A percentile compares a stretch with the other conserved stretches of the same genome.
Conservation (phyloP, 2,329 filamentous ascomycete species). For the Claviceps sp. region DNA sequence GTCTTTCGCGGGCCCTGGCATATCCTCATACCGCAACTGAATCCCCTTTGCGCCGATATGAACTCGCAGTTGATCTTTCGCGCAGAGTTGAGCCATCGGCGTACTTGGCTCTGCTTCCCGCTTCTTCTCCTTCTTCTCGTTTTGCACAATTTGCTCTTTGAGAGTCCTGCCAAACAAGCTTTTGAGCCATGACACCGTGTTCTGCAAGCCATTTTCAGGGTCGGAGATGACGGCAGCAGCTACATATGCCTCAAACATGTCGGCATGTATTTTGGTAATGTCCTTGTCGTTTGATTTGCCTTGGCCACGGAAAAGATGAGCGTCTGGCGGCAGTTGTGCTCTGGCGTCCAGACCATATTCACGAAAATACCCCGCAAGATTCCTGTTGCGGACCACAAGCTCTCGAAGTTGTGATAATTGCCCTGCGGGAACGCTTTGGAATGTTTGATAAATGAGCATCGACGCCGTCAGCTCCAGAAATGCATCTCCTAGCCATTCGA, state of each 20-base stretch:
- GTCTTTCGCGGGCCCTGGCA: conserved; percentile 38
- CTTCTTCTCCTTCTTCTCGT: conserved; percentile 6
- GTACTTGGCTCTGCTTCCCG: not conserved
- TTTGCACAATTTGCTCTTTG: conserved; percentile 33
- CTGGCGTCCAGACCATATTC: conserved; percentile 58
- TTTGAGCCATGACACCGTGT: conserved; percentile 58
- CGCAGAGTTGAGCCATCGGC: not conserved
- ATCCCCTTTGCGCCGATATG: conserved; percentile 43
- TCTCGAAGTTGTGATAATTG: conserved; percentile 66
- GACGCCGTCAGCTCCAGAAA: conserved; percentile 70
- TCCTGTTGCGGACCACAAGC: conserved; percentile 66
- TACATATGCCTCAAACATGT: conserved; percentile 85
- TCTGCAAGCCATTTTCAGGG: conserved; percentile 44
- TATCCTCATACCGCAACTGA: conserved; percentile 47
- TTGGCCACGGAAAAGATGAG: conserved; percentile 15
- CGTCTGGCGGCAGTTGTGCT: conserved; percentile 41
- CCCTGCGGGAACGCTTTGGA: conserved; percentile 51
- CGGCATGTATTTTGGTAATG: conserved; percentile 61
- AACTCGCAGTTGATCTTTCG: conserved; percentile 19
- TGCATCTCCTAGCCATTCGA: conserved; percentile 83
- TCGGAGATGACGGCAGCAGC: conserved; percentile 64
- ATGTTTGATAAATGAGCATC: conserved; percentile 61
- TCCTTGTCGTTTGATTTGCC: conserved; percentile 32
- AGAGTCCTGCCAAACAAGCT: conserved; percentile 60
- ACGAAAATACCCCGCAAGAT: conserved; percentile 54